These are phyloP conservation scores for Ascosphaera apis DNA, from an alignment of 2,329 filamentous ascomycete species.

Conservation along the genomic window DNA sequence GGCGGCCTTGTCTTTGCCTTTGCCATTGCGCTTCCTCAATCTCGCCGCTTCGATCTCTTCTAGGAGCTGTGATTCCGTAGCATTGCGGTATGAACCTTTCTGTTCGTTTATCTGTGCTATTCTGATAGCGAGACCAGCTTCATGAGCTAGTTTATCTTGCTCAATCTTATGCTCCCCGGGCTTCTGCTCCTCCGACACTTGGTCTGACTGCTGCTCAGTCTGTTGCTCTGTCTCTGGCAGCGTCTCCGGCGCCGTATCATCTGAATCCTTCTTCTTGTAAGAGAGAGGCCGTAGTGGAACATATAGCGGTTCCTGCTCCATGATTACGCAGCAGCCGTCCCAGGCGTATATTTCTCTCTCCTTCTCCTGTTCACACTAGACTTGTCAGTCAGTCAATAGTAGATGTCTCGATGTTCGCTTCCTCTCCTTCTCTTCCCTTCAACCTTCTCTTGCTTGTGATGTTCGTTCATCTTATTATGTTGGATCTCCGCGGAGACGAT, in stretches of 20 bases:
- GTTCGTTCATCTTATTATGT: too few species aligned
- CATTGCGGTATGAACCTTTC: conserved; percentile 57
- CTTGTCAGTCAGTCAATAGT: too few species aligned
- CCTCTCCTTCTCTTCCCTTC: too few species aligned
- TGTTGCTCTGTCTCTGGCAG: background rate
- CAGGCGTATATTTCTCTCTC: background rate
- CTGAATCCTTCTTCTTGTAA: background rate
- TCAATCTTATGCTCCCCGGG: conserved; percentile 2
- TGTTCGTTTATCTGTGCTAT: conserved; percentile 59
- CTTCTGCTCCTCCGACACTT: conserved; percentile 7
- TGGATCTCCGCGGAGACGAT: too few species aligned
- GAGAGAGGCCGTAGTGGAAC: background rate
- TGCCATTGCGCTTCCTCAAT: conserved; percentile 20
- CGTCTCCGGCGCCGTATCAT: background rate
- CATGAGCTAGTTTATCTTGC: conserved; percentile 21
- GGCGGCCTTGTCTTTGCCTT: conserved; percentile 8
- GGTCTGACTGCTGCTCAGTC: too few species aligned
- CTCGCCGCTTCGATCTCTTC: conserved; percentile 38
- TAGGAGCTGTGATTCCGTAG: conserved; percentile 50
- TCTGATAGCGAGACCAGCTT: conserved; percentile 44
- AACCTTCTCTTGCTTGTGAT: too few species aligned
- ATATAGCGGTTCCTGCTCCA: background rate
- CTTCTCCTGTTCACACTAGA: too few species aligned
- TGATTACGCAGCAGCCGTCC: background rate
- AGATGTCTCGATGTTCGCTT: too few species aligned